These are phyloP conservation scores for Pulveroboletus sp. DNA, from an alignment of 768 basidiomycete species.

Conservation along the genomic window DNA sequence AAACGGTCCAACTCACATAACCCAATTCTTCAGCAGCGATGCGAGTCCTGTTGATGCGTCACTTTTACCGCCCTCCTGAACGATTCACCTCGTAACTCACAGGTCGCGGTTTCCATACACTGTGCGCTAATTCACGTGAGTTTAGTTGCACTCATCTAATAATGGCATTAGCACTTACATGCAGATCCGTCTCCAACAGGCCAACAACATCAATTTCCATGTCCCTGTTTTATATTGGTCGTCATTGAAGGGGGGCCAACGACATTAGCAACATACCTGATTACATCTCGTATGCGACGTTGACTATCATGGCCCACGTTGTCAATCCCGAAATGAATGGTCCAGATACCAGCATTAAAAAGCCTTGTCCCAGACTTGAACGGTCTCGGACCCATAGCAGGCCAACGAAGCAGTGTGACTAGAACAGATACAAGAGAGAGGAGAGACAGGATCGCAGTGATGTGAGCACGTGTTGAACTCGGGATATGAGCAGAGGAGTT, in stretches of 20 bases:
- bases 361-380: slow-evolving; percentile 63
- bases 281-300: slow-evolving; percentile 40
- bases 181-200: slow-evolving; percentile 80
- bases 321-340: slow-evolving; percentile 80
- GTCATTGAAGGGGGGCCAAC: not conserved
- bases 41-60: slow-evolving; percentile 53
- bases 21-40: slow-evolving; percentile 74
- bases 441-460: slow-evolving; percentile 35
- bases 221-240: slow-evolving; percentile 42
- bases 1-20: slow-evolving; percentile 53
- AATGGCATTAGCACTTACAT: slow-evolving; percentile 46
- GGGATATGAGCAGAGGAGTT: slow-evolving; percentile 11
- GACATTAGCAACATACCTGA: slow-evolving; percentile 49
- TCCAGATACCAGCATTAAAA: slow-evolving; percentile 87
- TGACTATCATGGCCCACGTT: slow-evolving; percentile 35
- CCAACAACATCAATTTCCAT: slow-evolving; percentile 87
- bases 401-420: slow-evolving; percentile 53
- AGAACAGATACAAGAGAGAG: slow-evolving; percentile 49
- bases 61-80: not conserved
- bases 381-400: slow-evolving; percentile 47
- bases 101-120: slow-evolving; percentile 86
- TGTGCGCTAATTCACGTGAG: slow-evolving; percentile 42
- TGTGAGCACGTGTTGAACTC: slow-evolving; percentile 25
- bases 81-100: slow-evolving; percentile 35
- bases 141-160: not conserved